Evolutionary conservation across 2,329 filamentous ascomycete genomes (phyloP).

Genomic region (Penicillium corylophilum): DNA sequence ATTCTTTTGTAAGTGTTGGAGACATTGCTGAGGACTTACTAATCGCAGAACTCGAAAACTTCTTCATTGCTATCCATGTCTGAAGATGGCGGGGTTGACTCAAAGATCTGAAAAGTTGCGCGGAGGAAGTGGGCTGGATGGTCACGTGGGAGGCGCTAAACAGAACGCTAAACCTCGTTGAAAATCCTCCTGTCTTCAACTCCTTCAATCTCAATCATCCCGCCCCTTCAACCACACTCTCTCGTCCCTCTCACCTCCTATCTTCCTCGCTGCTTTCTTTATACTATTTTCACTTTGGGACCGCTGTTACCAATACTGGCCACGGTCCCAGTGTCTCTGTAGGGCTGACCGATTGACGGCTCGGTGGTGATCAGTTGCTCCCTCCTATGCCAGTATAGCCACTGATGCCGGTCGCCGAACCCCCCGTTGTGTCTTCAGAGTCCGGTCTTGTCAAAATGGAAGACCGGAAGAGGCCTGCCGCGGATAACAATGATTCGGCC

Average conservation of each 20-base stretch:
- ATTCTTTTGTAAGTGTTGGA: background rate
- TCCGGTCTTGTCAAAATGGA: slow-evolving; percentile 90
- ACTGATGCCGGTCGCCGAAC: slow-evolving; percentile 87
- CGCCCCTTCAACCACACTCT: slow-evolving; percentile 15
- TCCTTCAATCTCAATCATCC: slow-evolving; percentile 26
- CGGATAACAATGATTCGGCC: slow-evolving; percentile 76
- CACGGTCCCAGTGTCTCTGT: slow-evolving; percentile 27
- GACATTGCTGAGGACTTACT: slow-evolving; percentile 35
- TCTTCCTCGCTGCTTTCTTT: background rate
- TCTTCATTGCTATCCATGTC: slow-evolving; percentile 42
- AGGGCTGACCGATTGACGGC: slow-evolving; percentile 34
- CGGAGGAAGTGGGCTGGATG: slow-evolving; percentile 29
- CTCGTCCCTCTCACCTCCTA: slow-evolving; percentile 8
- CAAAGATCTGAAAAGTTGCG: slow-evolving; percentile 21
- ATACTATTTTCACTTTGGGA: slow-evolving; percentile 1
- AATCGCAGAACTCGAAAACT: slow-evolving; percentile 56
- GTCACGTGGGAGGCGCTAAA: slow-evolving; percentile 42
- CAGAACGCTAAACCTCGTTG: slow-evolving; percentile 33
- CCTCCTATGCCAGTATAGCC: slow-evolving; percentile 48
- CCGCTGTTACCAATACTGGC: slow-evolving; percentile 19
- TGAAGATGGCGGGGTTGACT: slow-evolving; percentile 11
- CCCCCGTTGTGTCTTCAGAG: slow-evolving; percentile 73
- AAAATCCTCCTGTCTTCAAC: slow-evolving; percentile 45
- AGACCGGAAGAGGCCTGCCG: slow-evolving; percentile 94
- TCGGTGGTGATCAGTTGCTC: slow-evolving; percentile 34